These are phyloP conservation scores for Komagataella ulmi DNA, from an alignment of 805 yeast genomes.

Conservation along the genomic window DNA sequence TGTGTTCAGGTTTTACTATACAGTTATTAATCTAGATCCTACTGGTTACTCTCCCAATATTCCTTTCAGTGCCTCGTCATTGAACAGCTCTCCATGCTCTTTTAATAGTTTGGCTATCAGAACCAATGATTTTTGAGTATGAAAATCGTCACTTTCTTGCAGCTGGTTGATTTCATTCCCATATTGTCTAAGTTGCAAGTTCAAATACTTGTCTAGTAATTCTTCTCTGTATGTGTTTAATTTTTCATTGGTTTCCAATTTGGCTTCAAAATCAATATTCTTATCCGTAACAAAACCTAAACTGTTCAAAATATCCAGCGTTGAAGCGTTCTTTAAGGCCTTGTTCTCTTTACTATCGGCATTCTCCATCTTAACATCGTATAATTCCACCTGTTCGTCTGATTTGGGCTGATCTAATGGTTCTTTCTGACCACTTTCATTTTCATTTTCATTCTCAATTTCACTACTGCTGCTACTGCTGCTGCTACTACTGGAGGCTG, in stretches of 20 bases:
- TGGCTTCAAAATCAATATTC: slow-evolving; percentile 17
- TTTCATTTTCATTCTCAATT: slow-evolving; percentile 7
- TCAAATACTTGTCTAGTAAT: slow-evolving; percentile 37
- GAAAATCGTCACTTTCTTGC: slow-evolving; percentile 53
- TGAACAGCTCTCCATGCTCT: slow-evolving; percentile 46
- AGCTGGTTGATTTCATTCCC: slow-evolving; percentile 48
- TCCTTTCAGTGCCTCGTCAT: slow-evolving; percentile 29
- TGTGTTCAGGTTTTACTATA: not conserved
- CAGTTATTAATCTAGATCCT: not conserved
- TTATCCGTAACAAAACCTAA: slow-evolving; percentile 5
- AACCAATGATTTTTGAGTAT: slow-evolving; percentile 36
- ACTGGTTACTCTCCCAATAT: not conserved
- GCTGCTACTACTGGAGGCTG: slow-evolving; percentile 19
- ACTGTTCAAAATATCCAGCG: not conserved
- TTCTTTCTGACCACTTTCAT: slow-evolving; percentile 1
- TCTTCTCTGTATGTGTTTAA: slow-evolving; percentile 12
- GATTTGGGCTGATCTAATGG: slow-evolving; percentile 2
- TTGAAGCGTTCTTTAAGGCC: slow-evolving; percentile 1
- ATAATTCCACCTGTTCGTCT: slow-evolving; percentile 7
- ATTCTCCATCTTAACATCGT: slow-evolving; percentile 6
- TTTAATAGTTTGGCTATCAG: slow-evolving; percentile 44
- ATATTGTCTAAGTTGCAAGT: slow-evolving; percentile 41
- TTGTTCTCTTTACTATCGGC: slow-evolving; percentile 3
- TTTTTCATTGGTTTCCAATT: slow-evolving; percentile 13
- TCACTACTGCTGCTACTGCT: not conserved